phyloP scores from a whole-genome alignment of 2,329 filamentous ascomycete genomes.

The Ceratocystis cubensis region DNA sequence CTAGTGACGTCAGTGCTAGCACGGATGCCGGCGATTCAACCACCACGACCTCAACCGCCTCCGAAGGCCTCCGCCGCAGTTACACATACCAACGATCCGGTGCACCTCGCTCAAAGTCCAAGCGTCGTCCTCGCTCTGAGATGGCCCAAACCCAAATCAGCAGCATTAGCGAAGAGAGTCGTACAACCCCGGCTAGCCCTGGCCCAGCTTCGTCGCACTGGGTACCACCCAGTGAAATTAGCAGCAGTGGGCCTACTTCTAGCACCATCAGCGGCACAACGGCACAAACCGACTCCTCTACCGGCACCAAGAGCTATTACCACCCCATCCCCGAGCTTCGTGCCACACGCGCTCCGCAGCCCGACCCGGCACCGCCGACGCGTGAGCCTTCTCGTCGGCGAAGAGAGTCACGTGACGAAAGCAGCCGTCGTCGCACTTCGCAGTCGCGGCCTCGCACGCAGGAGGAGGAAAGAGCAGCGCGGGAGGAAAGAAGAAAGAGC shows the following conservation, averaged over 20 bases:
- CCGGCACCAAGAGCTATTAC: conserved; percentile 46
- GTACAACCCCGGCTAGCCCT: neutral
- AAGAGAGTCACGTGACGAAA: conserved; percentile 12
- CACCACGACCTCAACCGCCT: conserved; percentile 11
- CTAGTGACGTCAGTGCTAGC: conserved; percentile 15
- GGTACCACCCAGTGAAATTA: conserved; percentile 16
- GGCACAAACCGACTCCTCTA: conserved; percentile 31
- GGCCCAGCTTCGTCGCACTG: neutral
- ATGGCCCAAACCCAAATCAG: conserved; percentile 19
- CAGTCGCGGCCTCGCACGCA: conserved; percentile 18
- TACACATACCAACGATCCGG: conserved; percentile 40
- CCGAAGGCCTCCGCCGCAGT: conserved; percentile 32
- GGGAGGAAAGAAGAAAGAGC: conserved; percentile 28
- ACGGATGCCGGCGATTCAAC: conserved; percentile 3
- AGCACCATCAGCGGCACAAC: conserved; percentile 22
- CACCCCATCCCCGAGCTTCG: conserved; percentile 43
- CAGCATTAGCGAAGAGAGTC: conserved; percentile 22
- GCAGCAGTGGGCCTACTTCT: conserved; percentile 9
- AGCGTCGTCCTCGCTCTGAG: conserved; percentile 26
- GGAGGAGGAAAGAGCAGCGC: conserved; percentile 29
- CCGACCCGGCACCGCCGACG: conserved; percentile 14
- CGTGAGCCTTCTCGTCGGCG: conserved; percentile 15
- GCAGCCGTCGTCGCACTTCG: conserved; percentile 11
- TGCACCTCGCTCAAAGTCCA: conserved; percentile 22
- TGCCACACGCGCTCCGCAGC: conserved; percentile 22